These are phyloP conservation scores for Phytophthora pini DNA, from an alignment of 352 stramenopile genomes.

Conservation along the genomic window DNA sequence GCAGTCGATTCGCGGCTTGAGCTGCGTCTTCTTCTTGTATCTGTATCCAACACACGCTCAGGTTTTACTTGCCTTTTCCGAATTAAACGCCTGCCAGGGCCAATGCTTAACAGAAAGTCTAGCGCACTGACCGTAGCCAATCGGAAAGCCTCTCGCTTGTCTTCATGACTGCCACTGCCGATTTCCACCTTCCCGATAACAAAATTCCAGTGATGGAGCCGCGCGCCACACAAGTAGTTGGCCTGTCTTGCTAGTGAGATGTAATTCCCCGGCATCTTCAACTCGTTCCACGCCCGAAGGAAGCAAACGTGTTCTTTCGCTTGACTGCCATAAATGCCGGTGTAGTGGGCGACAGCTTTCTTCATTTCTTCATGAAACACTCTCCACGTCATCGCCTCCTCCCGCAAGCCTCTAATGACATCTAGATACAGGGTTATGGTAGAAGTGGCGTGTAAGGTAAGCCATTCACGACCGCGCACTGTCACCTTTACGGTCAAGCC, in stretches of 20 bases:
- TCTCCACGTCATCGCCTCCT: conserved; percentile 54
- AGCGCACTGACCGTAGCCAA: conserved; percentile 49
- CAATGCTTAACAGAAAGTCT: conserved; percentile 44
- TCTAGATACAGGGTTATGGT: conserved; percentile 53
- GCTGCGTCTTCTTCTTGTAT: conserved; percentile 12
- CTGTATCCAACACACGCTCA: conserved; percentile 5
- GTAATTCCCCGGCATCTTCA: conserved; percentile 47
- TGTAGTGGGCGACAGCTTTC: conserved; percentile 30
- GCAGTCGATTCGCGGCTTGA: conserved; percentile 21
- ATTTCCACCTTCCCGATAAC: conserved; percentile 70
- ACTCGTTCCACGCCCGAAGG: conserved; percentile 55
- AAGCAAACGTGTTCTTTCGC: conserved; percentile 51
- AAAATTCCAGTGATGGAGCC: conserved; percentile 71
- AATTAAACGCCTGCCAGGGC: conserved; percentile 6
- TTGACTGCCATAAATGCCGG: conserved; percentile 20
- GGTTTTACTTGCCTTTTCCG: conserved; percentile 12
- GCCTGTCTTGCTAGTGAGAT: conserved; percentile 49
- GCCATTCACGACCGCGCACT: conserved; percentile 58
- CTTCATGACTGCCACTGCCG: conserved; percentile 64
- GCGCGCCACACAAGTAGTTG: conserved; percentile 55
- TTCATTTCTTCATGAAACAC: conserved; percentile 51
- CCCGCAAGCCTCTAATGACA: conserved; percentile 55
- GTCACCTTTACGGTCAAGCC: conserved; percentile 46
- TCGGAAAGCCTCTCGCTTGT: conserved; percentile 59
- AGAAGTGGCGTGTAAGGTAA: conserved; percentile 47